Evolutionary conservation across 1,139 yeast genomes (phyloP).

Genomic region (Yamadazyma diddensiae): DNA sequence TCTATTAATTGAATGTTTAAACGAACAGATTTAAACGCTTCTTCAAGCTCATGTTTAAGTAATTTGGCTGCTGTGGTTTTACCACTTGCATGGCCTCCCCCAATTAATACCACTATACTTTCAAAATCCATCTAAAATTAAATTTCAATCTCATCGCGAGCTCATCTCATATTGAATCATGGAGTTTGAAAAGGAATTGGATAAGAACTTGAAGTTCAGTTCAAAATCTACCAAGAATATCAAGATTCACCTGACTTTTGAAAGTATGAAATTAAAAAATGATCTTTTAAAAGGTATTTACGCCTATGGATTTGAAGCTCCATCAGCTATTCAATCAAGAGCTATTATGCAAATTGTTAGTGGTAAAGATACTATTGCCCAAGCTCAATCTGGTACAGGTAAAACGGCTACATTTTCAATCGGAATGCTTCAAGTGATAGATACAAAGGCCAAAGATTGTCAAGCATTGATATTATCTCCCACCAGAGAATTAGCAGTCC

Average conservation of each 20-base stretch:
- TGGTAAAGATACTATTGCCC: constrained; percentile 93
- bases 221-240: constrained; percentile 48
- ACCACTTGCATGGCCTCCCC: constrained; percentile 78
- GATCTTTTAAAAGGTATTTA: constrained; percentile 72
- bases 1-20: constrained; percentile 40
- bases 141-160: constrained; percentile 3
- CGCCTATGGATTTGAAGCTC: constrained; percentile 89
- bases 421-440: constrained; percentile 82
- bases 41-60: constrained; percentile 26
- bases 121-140: constrained; percentile 10
- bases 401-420: constrained; percentile 96
- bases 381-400: constrained; percentile 98
- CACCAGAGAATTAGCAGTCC: constrained; percentile 92
- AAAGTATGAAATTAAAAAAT: constrained; percentile 74
- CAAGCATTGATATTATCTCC: constrained; percentile 91
- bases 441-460: constrained; percentile 60
- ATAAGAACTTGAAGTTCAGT: constrained; percentile 16
- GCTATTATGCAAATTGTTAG: constrained; percentile 90
- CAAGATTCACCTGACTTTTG: constrained; percentile 66
- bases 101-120: constrained; percentile 52
- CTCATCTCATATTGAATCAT: constrained; percentile 1
- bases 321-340: constrained; percentile 92
- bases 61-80: constrained; percentile 41
- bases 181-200: constrained; percentile 12
- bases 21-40: constrained; percentile 5